Conservation (phyloP, 257 asterid genomes). For the Scutellaria minor region DNA sequence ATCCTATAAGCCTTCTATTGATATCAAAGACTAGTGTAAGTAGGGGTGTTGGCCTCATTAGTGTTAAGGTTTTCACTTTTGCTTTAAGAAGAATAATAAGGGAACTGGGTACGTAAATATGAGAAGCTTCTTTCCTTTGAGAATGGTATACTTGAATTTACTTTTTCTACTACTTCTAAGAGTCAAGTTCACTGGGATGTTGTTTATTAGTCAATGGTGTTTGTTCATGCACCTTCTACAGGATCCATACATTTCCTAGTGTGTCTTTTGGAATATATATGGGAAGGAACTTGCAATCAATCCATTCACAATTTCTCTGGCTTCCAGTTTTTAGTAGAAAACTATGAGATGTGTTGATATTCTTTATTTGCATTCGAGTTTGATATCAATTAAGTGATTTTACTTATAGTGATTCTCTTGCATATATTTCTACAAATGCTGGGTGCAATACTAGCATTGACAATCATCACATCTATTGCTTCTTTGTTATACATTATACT, state of each 20-base stretch:
- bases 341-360: not conserved
- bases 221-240: not conserved
- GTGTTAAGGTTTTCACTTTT: not conserved
- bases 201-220: not conserved
- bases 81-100: not conserved
- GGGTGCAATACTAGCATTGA: not conserved
- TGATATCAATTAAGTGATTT: not conserved
- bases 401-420: not conserved
- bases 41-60: conserved; percentile 3
- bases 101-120: not conserved
- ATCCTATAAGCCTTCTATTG: not conserved
- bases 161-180: not conserved
- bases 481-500: not conserved
- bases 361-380: conserved; percentile 13
- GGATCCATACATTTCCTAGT: not conserved
- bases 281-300: not conserved
- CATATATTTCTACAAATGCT: not conserved
- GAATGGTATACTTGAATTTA: not conserved
- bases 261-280: no score
- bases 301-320: not conserved
- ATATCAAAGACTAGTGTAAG: not conserved
- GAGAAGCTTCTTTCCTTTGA: conserved; percentile 10
- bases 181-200: not conserved
- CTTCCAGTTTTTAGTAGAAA: not conserved
- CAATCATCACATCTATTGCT: not conserved